Base-by-base conservation (phyloP, 2,329 filamentous ascomycete genomes). In the Parafenestella ontariensis region DNA sequence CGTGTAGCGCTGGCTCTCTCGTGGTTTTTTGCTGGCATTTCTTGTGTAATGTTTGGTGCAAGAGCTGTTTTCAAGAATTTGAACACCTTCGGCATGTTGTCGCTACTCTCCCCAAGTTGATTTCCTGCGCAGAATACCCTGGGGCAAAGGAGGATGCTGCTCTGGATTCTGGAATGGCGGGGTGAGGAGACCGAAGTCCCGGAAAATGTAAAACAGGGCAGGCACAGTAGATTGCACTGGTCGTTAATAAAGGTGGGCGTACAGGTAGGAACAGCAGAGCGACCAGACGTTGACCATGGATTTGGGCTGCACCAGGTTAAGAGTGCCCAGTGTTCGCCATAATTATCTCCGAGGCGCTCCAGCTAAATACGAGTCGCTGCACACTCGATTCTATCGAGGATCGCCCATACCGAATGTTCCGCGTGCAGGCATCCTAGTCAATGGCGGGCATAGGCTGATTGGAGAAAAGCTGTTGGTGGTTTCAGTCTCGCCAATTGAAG, bases 41-140 rank as follows among this genome's bases (percentile, higher is more conserved):
- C 56, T 7, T 66, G 63, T 21, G 65, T 62, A 44, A 64, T 59
- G 44, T 61, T 70, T 8, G 69, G 71, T 11, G 67, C 59, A 13
- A 73, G 64, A 3, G 64, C 70, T 13, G 59, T 46, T 43, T 65
- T 73, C 47, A 73, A 58, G 51, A 59, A 66, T 29, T 61, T 70
- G 23, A 70, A 69, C 48, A 61, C 56, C 37, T 54, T 64, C 28
- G 59, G 59, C 61, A 72, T 70, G 28, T 45, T 62, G 56, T 29
- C 26, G 21, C 44, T 43, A 44, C 41, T n/a, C 34, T 46, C 28
- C 45, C 42, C 31, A 43, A 18, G 31, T 49, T 5, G 6, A 7
- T 17, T 23, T 54, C 36, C 49, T 28, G 54, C 45, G 45, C 20
- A 36, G 37, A 40, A n/a, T 28, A 23, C 26, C 40, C 21, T 20